These are phyloP conservation scores for Vigna unguiculata DNA, from an alignment of 306 rosid genomes.

Conservation along the genomic window DNA sequence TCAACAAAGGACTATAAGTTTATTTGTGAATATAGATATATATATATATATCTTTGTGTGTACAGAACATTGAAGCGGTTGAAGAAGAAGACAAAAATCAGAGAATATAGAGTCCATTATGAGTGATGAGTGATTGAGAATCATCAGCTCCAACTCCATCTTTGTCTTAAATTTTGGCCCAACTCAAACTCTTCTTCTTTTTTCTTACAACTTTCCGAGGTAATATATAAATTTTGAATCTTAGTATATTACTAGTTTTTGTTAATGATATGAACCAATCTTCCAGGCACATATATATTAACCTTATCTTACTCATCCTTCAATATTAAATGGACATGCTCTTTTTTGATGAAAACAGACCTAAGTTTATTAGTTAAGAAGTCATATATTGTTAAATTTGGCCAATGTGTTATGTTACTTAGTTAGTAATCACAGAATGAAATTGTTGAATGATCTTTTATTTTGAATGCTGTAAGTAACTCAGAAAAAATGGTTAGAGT, in stretches of 20 bases:
- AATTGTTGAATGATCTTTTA: background rate
- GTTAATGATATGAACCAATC: background rate
- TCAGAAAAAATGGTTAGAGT: too few species aligned
- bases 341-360: background rate
- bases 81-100: constrained; percentile 31
- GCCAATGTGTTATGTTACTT: background rate
- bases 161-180: background rate
- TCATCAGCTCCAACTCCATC: background rate
- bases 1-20: constrained; percentile 18
- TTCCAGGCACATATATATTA: background rate
- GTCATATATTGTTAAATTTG: background rate
- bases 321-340: background rate
- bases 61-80: constrained; percentile 28
- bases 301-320: background rate
- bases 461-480: background rate
- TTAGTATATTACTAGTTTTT: background rate
- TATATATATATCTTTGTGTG: background rate
- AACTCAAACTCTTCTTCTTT: background rate
- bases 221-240: background rate
- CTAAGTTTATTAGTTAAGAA: background rate
- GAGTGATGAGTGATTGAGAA: too few species aligned
- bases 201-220: background rate
- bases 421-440: too few species aligned
- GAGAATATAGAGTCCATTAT: constrained; percentile 30
- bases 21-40: constrained; percentile 33